Base-by-base conservation (phyloP, 345 rosid genomes). In the Pistacia vera region DNA sequence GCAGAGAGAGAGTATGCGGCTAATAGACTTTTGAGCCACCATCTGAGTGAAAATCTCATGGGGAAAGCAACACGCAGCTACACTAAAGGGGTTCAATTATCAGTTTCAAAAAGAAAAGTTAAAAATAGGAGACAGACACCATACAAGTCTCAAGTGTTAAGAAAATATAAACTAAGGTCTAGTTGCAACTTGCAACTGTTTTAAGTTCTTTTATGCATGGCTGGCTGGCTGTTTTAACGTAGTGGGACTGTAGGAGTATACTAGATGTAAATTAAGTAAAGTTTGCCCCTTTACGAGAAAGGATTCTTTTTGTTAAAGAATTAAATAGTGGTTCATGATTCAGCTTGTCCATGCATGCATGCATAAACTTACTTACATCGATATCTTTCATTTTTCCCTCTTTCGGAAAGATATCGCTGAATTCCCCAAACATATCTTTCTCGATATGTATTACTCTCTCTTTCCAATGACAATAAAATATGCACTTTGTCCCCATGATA, bases 101-200 rank as follows among this genome's bases (percentile, higher is more conserved):
- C 14, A 3, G 51, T 11, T 35, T 11, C 1, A 14, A 35, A 8
- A 33, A 22, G 13, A 10, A 66, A 44, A 18, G 68, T 3, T 16
- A 17, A 18, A 17, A n/a, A n/a, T 20, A 44, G 9, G 64, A 49
- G 55, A 38, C 72, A 38, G 0, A 41, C 46, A 41, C 9, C 46
- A 41, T 41, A 41, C 6, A 41, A 5, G 6, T 41, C 9, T 8
- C 9, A 5, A 5, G 72, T 33, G 41, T 25, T 3, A 55, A 52
- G 2, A 74, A 74, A 64, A 44, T 48, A 75, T 57, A 66, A 66
- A 57, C 13, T 57, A 66, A 57, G 52, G 35, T 28, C 72, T 56
- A 57, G 48, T 54, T 22, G 64, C 28, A 5, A 7, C 1, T 41
- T 16, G 28, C 41, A 46, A 22, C 14, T 7, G 22, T 41, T 38